A percentile compares a stretch with the other conserved stretches of the same genome.
phyloP scores from a whole-genome alignment of 2,329 filamentous ascomycete genomes.

The Leptographium wingfieldii region DNA sequence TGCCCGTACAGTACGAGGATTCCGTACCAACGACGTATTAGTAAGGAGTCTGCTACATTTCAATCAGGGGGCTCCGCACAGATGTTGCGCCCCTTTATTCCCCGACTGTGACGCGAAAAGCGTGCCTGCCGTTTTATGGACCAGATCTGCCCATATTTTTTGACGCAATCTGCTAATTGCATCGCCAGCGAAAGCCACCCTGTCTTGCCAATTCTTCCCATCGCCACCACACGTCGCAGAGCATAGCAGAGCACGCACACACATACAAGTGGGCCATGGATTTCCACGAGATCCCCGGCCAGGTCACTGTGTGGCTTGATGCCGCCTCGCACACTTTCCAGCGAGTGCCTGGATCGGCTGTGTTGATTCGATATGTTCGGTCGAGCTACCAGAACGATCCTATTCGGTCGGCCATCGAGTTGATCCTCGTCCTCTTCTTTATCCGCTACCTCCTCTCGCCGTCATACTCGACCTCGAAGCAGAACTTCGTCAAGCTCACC shows the following conservation, averaged over 20 bases:
- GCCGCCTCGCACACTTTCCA: constrained; percentile 59
- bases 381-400: constrained; percentile 98
- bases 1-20: too few species aligned
- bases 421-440: constrained; percentile 90
- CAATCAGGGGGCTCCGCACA: not conserved
- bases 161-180: not conserved
- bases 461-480: constrained; percentile 82
- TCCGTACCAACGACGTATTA: too few species aligned
- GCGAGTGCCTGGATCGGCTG: constrained; percentile 83
- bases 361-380: constrained; percentile 87
- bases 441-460: constrained; percentile 86
- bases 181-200: not conserved
- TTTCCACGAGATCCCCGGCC: constrained; percentile 45
- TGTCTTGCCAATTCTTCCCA: not conserved
- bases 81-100: not conserved
- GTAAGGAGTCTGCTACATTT: too few species aligned
- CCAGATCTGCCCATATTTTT: not conserved
- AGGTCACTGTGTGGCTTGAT: constrained; percentile 38
- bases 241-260: not conserved
- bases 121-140: not conserved
- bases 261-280: constrained; percentile 36
- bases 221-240: not conserved
- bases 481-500: constrained; percentile 76
- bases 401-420: constrained; percentile 81
- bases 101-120: not conserved